Evolutionary conservation across 2,329 filamentous ascomycete genomes (phyloP).

Genomic region (Ceratocystis lukuohia): DNA sequence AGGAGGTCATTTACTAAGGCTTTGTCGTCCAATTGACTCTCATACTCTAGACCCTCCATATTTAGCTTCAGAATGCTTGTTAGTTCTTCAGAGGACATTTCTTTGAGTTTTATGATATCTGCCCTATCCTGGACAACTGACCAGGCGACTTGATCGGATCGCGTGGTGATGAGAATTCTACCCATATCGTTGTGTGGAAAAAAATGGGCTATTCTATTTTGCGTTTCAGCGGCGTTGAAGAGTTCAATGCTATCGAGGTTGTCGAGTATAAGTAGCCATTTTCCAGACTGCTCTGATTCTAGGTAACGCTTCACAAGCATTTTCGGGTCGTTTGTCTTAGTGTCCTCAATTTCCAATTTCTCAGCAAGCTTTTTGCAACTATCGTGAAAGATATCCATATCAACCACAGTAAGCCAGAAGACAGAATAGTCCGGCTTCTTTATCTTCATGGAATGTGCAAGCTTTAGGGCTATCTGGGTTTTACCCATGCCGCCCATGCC

Average conservation of each 20-base stretch:
- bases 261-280: slow-evolving; percentile 23
- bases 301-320: slow-evolving; percentile 19
- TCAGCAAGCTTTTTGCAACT: neutral
- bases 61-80: no score
- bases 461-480: neutral
- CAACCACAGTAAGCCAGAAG: slow-evolving; percentile 1
- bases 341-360: neutral
- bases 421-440: neutral
- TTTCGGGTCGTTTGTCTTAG: neutral
- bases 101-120: neutral
- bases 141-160: neutral
- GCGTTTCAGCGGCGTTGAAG: neutral
- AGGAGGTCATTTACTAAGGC: neutral
- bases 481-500: neutral
- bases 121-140: neutral
- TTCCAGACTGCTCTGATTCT: slow-evolving; percentile 19
- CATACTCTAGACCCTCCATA: no score
- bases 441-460: neutral
- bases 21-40: neutral
- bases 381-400: neutral
- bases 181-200: no score
- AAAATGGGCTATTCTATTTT: slow-evolving; percentile 19
- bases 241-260: slow-evolving; percentile 21
- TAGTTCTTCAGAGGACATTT: neutral
- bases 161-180: slow-evolving; percentile 16